A percentile compares a stretch with the other conserved stretches of the same genome.
These are phyloP conservation scores for Cryptococcus deneoformans DNA, from an alignment of 1,284 basidiomycete genomes.

Conservation along the genomic window DNA sequence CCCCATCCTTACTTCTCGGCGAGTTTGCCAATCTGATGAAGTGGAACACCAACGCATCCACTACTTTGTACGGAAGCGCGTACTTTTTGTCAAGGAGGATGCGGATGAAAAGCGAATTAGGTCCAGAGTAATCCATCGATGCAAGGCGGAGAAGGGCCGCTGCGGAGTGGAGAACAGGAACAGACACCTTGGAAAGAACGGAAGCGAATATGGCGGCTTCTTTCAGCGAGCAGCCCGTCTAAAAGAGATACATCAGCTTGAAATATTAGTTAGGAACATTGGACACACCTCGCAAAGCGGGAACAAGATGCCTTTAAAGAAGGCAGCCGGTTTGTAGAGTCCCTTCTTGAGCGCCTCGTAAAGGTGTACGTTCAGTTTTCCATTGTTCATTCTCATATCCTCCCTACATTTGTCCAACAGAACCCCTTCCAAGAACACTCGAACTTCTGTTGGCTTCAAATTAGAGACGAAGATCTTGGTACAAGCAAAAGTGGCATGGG, in stretches of 20 bases:
- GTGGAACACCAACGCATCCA: conserved; percentile 97
- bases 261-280: background rate
- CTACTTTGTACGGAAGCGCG: conserved; percentile 95
- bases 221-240: conserved; percentile 82
- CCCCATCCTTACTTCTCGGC: conserved; percentile 64
- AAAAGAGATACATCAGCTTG: background rate
- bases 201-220: conserved; percentile 95
- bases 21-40: conserved; percentile 92
- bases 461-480: conserved; percentile 96
- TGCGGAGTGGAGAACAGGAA: conserved; percentile 94
- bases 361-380: conserved; percentile 89
- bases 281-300: conserved; percentile 81
- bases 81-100: conserved; percentile 98
- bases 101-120: conserved; percentile 95
- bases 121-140: conserved; percentile 95
- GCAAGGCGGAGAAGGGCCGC: conserved; percentile 91
- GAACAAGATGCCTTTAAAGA: conserved; percentile 98
- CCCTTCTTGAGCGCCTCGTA: conserved; percentile 90
- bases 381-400: conserved; percentile 70
- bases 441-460: conserved; percentile 94
- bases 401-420: conserved; percentile 87
- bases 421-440: conserved; percentile 89
- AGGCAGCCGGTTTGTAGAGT: conserved; percentile 94
- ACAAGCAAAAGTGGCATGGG: conserved; percentile 90
- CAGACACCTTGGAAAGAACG: conserved; percentile 84